These are phyloP conservation scores for Monoraphidium neglectum DNA, from an alignment of 139 green algal species.

Conservation along the genomic window DNA sequence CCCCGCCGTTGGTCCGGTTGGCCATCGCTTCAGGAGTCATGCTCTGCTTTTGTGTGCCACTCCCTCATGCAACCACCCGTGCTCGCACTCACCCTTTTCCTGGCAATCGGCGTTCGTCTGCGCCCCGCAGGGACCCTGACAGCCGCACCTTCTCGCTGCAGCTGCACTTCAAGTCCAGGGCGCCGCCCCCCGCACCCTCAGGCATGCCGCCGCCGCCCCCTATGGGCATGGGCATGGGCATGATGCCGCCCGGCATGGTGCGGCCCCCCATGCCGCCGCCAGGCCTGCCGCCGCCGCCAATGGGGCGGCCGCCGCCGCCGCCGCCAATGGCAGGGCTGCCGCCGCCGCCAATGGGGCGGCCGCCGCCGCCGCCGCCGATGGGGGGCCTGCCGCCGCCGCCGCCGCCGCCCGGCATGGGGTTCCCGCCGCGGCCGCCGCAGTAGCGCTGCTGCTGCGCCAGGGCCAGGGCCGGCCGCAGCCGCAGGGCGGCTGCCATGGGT, in stretches of 20 bases:
- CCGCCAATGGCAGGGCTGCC: neutral
- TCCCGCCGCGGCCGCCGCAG: no score
- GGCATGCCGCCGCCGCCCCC: conserved; percentile 4
- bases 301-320: neutral
- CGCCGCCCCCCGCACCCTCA: neutral
- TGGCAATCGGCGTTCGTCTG: neutral
- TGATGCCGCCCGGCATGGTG: conserved; percentile 3
- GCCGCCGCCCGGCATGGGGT: no score
- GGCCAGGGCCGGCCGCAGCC: no score
- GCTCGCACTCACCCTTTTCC: neutral
- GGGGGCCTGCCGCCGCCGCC: no score
- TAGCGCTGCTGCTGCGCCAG: no score
- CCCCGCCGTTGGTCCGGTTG: neutral
- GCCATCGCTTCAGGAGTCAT: neutral
- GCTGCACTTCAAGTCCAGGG: conserved; percentile 73
- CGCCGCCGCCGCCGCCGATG: no score
- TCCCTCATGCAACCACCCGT: neutral
- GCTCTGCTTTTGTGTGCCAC: neutral
- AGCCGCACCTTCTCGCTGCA: conserved; percentile 88
- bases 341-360: neutral
- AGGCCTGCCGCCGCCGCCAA: neutral
- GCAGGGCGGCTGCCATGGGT: no score
- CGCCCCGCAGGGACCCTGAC: conserved; percentile 75
- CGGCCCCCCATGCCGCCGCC: neutral
- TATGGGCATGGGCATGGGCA: neutral